These are phyloP conservation scores for Prunus mira DNA, from an alignment of 306 rosid genomes.

Conservation along the genomic window DNA sequence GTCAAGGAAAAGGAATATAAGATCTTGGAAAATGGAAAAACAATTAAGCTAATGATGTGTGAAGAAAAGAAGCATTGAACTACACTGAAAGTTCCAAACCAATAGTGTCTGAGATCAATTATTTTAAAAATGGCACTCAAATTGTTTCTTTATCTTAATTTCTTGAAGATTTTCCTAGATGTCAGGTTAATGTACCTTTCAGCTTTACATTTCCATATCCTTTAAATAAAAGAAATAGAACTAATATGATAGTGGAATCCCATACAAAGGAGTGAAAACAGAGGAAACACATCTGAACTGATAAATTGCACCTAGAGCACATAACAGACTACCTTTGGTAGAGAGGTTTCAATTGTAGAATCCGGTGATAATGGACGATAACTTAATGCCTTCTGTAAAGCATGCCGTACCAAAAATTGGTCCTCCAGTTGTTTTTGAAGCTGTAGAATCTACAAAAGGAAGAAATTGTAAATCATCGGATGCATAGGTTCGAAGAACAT, in stretches of 20 bases:
- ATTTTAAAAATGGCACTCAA: too few species aligned
- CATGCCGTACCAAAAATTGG: constrained; percentile 57
- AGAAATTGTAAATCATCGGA: constrained; percentile 20
- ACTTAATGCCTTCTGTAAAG: constrained; percentile 62
- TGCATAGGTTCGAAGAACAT: constrained; percentile 3
- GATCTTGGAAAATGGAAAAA: constrained; percentile 17
- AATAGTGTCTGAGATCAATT: too few species aligned
- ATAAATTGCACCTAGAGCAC: background rate
- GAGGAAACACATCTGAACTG: background rate
- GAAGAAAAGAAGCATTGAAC: background rate
- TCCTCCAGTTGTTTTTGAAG: constrained; percentile 72
- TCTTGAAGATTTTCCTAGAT: too few species aligned
- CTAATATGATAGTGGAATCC: background rate
- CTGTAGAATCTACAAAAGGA: constrained; percentile 52
- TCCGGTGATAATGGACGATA: constrained; percentile 53
- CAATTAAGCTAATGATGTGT: background rate
- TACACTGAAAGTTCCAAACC: background rate
- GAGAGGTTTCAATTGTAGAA: constrained; percentile 38
- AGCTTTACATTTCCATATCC: background rate
- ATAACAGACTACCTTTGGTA: constrained; percentile 65
- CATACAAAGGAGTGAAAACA: background rate
- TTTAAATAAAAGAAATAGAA: background rate
- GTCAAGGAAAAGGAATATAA: constrained; percentile 25
- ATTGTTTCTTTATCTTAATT: too few species aligned
- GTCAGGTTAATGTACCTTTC: too few species aligned